phyloP scores from a whole-genome alignment of 257 asterid genomes.

The Solanum lignicaule region DNA sequence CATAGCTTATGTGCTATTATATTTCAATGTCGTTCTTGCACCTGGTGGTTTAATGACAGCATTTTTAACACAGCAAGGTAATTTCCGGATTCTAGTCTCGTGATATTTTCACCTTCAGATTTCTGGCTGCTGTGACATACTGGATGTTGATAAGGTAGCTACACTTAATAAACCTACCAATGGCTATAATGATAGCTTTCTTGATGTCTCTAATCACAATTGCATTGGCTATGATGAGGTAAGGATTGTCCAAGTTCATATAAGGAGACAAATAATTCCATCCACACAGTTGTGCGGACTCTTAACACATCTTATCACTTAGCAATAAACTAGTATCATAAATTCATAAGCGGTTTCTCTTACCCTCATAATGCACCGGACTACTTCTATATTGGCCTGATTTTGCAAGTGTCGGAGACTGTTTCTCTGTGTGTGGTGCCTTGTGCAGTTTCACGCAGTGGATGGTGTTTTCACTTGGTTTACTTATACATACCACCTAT shows the following conservation, averaged over 20 bases:
- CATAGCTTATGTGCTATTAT: conserved; percentile 81
- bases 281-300: not conserved
- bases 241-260: not conserved
- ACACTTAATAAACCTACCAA: not conserved
- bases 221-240: not conserved
- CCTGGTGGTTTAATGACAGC: conserved; percentile 97
- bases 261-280: not conserved
- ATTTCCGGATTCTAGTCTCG: conserved; percentile 6
- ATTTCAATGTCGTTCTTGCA: conserved; percentile 80
- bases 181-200: not conserved
- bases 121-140: not conserved
- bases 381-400: not conserved
- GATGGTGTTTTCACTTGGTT: not conserved
- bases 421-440: not conserved
- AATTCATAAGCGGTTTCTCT: not conserved
- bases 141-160: not conserved
- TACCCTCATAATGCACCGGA: not conserved
- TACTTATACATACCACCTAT: not conserved
- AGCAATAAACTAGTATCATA: not conserved
- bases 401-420: not conserved
- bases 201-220: not conserved
- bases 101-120: not conserved
- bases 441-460: not conserved
- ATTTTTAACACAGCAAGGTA: conserved; percentile 87
- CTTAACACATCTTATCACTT: not conserved